Evolutionary conservation across 305 asterid species (phyloP), one percentile per base, ranked within the genome.

Genomic region (Fraxinus latifolia): DNA sequence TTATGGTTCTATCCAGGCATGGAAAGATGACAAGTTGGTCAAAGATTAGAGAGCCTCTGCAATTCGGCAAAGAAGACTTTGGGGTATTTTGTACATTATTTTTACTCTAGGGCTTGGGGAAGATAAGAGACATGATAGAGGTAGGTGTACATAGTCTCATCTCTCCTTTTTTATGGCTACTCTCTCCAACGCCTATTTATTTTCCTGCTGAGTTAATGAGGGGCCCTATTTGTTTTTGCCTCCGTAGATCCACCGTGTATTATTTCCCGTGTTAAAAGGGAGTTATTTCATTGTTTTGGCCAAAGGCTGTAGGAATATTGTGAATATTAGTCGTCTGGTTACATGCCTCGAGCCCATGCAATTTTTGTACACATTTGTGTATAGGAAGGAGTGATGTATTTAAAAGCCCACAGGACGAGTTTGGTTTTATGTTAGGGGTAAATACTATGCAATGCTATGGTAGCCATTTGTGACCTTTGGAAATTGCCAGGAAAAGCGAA

Each of bases 251-350:
- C 71, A 84, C 83, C 67, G 3, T 74, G 87, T 74, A 86, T 85
- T 50, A 68, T 86, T 82, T 75, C 83, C 82, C 87, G 87, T 50
- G 31, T 58, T 86, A 44, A 82, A 58, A 58, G 68, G 68, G 68
- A 58, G 68, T 58, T 58, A 8, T 58, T 58, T 58, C 87, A 87
- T 89, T 89, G 85, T 89, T 90, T 77, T 89, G 86, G 95, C 95
- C 87, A 21, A 89, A 87, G 93, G 91, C 91, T 87, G 89, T 89
- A 85, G 89, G 79, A 87, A 78, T 83, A 84, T 90, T 91, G 95
- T 91, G 89, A 91, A 90, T 91, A 89, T 82, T 84, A 85, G 84
- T 85, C 58, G 39, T 77, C 76, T 76, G 76, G 76, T 81, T 84
- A 84, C 80, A 31, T 78, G 80, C 53, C 55, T 70, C 21, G 50